Percentiles rank a stretch among this genome's conserved stretches.
Evolutionary conservation across 495 filamentous ascomycete genomes (phyloP).

Genomic region (Clavariopsis aquatica): DNA sequence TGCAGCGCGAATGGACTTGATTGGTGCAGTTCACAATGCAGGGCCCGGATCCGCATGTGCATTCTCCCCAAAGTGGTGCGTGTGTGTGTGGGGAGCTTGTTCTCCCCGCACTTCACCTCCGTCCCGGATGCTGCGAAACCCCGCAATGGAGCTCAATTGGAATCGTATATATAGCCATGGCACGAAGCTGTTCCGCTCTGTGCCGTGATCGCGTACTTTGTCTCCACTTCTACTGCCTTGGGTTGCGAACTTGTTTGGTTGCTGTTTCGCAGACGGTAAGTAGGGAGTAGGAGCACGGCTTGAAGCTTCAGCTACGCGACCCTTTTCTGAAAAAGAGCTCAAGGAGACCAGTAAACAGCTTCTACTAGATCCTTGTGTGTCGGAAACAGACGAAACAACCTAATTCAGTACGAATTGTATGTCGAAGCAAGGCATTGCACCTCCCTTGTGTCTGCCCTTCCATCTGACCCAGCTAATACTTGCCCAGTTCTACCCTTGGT

Average conservation of each 20-base stretch:
- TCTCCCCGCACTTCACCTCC: slow-evolving; percentile 7
- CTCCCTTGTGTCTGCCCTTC: neutral
- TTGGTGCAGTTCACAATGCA: neutral
- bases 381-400: too few species aligned
- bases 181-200: neutral
- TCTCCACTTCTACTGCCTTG: too few species aligned
- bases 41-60: neutral
- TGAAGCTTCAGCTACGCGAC: too few species aligned
- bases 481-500: neutral
- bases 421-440: too few species aligned
- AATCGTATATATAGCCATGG: neutral
- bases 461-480: neutral
- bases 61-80: neutral
- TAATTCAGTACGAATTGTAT: too few species aligned
- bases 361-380: too few species aligned
- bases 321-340: too few species aligned
- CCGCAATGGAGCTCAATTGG: neutral
- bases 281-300: too few species aligned
- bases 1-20: neutral
- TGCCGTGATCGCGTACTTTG: too few species aligned
- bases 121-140: slow-evolving; percentile 1
- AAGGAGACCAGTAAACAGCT: too few species aligned
- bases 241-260: too few species aligned
- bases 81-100: neutral
- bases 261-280: too few species aligned